Evolutionary conservation across 2,329 filamentous ascomycete genomes (phyloP), one percentile per base, ranked within the genome.

Genomic region (Verticillium isaacii): DNA sequence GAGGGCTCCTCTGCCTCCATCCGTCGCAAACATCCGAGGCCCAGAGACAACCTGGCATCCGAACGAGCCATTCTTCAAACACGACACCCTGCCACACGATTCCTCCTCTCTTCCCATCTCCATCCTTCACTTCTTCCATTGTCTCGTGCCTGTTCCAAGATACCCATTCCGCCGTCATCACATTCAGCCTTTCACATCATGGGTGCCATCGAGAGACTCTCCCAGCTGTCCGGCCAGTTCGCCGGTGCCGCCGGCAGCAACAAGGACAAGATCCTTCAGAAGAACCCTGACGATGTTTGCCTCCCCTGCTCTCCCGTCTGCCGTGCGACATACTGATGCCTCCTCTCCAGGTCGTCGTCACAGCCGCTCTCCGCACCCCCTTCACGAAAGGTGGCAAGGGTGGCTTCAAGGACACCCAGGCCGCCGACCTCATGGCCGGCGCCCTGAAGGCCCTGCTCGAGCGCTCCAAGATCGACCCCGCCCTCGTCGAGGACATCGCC

Each of bases 371-470:
- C 72, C 92, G 95, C 70, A 96, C 92, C 17, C 87, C 95, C 71
- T 88, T 98, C 77, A 97, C 93, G 67, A 96, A 92, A 78, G 94
- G 93, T 68, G 93, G 93, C 71, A 93, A 93, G 79, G 95, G 95
- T 68, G 90, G 88, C 58, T 95, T 99, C 84, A 98, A 98, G 82
- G 95, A 98, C 78, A 98, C 95, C 9, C 83, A 87, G 61, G 91
- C 91, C 7, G 86, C 92, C 50, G 94, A 98, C 76, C 83, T 98
- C 65, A 88, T 98, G 70, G 87, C 88, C 58, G 92, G 92, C 69
- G 89, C 92, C 56, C 89, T 98, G 78, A 89, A 88, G 78, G 88
- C 88, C 63, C 81, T 98, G 66, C 83, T 98, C 73, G 82, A 90
- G 62, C 91, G 92, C 70, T 97, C 93, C 68, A 88, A 88, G 67